A percentile compares a stretch with the other conserved stretches of the same genome.
Evolutionary conservation across 805 yeast species (phyloP).

Genomic region (Hanseniaspora valbyensis): DNA sequence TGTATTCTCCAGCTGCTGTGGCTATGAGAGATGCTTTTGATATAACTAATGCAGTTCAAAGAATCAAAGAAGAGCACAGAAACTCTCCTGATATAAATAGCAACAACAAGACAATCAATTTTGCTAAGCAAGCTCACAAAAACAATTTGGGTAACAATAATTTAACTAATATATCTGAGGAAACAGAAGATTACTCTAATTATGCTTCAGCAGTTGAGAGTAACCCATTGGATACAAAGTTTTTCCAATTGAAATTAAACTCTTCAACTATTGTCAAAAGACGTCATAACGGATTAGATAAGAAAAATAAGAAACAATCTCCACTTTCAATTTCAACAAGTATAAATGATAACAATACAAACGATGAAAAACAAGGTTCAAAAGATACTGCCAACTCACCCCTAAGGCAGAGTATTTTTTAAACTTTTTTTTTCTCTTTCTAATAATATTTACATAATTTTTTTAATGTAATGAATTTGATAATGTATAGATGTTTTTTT

Average conservation of each 20-base stretch:
- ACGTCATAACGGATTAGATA: conserved; percentile 26
- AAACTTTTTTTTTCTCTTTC: neutral
- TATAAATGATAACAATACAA: neutral
- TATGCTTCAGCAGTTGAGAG: conserved; percentile 14
- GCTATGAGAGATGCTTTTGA: conserved; percentile 81
- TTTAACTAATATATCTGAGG: conserved; percentile 8
- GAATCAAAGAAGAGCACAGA: conserved; percentile 45
- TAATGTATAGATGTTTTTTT: too few species aligned
- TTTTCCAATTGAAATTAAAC: conserved; percentile 31
- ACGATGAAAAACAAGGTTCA: neutral
- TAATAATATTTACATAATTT: too few species aligned
- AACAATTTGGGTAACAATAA: neutral
- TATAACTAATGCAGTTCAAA: conserved; percentile 73
- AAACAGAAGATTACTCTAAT: neutral
- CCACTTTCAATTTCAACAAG: neutral
- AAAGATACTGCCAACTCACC: neutral
- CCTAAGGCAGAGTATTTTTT: neutral
- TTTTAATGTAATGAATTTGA: too few species aligned
- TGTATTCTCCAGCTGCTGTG: conserved; percentile 63
- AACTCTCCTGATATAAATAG: neutral
- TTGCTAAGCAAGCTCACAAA: conserved; percentile 1
- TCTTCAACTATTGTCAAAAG: conserved; percentile 35
- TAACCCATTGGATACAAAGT: conserved; percentile 20
- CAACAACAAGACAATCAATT: neutral
- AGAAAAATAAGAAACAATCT: neutral